Base-by-base conservation (phyloP, 1,284 basidiomycete genomes). In the Tilletiaria anomala region DNA sequence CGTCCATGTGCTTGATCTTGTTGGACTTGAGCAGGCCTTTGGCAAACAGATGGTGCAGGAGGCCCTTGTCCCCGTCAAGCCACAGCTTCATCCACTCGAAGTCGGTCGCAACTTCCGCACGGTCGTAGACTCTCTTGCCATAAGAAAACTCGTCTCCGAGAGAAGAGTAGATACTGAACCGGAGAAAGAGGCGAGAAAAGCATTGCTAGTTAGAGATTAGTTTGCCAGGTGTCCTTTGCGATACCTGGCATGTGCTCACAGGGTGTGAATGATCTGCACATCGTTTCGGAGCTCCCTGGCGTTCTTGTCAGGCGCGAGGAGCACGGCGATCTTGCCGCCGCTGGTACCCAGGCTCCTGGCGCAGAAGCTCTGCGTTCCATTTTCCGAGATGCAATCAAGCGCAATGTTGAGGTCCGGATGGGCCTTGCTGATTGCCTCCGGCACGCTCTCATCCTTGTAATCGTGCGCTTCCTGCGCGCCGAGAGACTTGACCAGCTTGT, bases 401-500 rank as follows among this genome's bases (percentile, higher is more conserved):
- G 61, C 62, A 32, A 48, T 47, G 41, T 40, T 43, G 11, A 65
- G 39, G 32, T 58, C 46, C 12, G 62, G 61, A 42, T 65, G 54
- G 36, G 49, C 50, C 16, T 46, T 43, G 6, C 49, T 40, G 35
- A 65, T 63, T 44, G 47, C 54, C 18, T 54, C 46, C 1, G 62
- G 57, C 2, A 51, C 50, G 5, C 43, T 38, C n/a, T 51, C 48
- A 43, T 71, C 72, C 20, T 55, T 64, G 65, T 79, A 78, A 57
- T 78, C 76, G 37, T 51, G 56, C 35, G 47, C 31, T 34, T 60
- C 62, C 26, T 48, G 32, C 3, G 62, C 62, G 20, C 62, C 62
- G 35, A 65, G 46, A 12, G 43, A 39, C 40, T 51, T 53, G 37
- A 65, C 44, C n/a, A 50, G 46, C 2, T 43, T 47, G 29, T 57